Evolutionary conservation across 495 filamentous ascomycete genomes (phyloP), one percentile per base, ranked within the genome.

Genomic region (Neurospora terricola): DNA sequence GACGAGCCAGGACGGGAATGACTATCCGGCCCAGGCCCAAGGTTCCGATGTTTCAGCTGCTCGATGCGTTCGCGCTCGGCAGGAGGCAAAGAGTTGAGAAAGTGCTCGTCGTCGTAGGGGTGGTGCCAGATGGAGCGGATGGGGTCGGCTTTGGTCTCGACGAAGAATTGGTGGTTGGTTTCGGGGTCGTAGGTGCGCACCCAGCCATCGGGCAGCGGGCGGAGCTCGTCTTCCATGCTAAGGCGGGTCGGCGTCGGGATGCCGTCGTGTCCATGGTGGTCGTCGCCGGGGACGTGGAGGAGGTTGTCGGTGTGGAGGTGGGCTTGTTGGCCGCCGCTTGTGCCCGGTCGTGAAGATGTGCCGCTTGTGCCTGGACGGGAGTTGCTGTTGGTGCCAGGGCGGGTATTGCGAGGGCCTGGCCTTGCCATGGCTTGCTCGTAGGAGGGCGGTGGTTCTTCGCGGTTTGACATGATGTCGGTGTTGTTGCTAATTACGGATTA

Each of bases 151-250:
- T 21, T 70, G 40, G 78, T 78, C 73, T 81, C 79, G 73, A 81
- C 79, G 43, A 81, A 81, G 78, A 81, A 81, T 11, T 81, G 79
- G 72, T 81, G 79, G 11, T 77, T 69, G 2, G 74, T 74, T n/a
- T 74, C 70, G 5, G 74, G 74, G 71, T 81, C 78, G 72, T 75
- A 81, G 38, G 75, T 69, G 43, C 79, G 78, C 11, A 78, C 76
- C 79, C 79, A 81, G 8, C 79, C 77, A 3, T 18, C 4, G 2
- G 79, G 79, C 0, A 80, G 69, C 0, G 79, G 73, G 2, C 79
- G 76, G 11, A 81, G 77, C 54, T 81, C 78, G 74, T 81, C 79
- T 73, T 81, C 79, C 77, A 81, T 79, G 75, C 75, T 77, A 34
- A 77, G 76, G 12, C 78, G 76, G 5, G 79, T 75, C 8, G 54